Evolutionary conservation across 176 grass and related monocot genomes (phyloP).

Genomic region (Aechmea fasciata): DNA sequence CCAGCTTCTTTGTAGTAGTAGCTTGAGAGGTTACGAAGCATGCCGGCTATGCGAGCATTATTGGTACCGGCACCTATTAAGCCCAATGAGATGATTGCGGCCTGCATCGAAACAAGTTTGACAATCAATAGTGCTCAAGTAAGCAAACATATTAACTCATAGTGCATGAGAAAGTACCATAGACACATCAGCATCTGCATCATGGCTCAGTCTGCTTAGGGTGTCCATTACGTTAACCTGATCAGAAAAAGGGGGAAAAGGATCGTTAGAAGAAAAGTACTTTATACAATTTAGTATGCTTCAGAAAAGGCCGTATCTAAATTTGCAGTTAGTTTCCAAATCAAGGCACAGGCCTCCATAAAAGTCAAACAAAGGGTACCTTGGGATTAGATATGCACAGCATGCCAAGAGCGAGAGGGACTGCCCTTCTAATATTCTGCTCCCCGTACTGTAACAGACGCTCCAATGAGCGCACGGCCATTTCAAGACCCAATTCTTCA

Average conservation of each 20-base stretch:
- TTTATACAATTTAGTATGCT: not conserved
- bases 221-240: slow-evolving; percentile 99
- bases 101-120: slow-evolving; percentile 34
- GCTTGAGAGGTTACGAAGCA: slow-evolving; percentile 97
- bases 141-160: not conserved
- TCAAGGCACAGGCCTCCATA: not conserved
- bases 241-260: slow-evolving; percentile 5
- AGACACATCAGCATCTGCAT: slow-evolving; percentile 88
- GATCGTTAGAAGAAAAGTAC: slow-evolving; percentile 1
- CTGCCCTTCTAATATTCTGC: slow-evolving; percentile 96
- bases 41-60: slow-evolving; percentile 95
- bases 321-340: too few species aligned
- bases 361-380: slow-evolving; percentile 21
- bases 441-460: slow-evolving; percentile 88
- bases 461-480: slow-evolving; percentile 82
- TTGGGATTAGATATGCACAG: slow-evolving; percentile 98
- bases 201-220: slow-evolving; percentile 96
- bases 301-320: not conserved
- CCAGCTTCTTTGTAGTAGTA: slow-evolving; percentile 99
- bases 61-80: slow-evolving; percentile 97
- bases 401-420: slow-evolving; percentile 84
- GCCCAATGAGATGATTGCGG: slow-evolving; percentile 82
- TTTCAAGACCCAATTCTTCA: slow-evolving; percentile 90
- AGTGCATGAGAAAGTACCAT: slow-evolving; percentile 41
- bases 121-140: not conserved